Base-by-base conservation (phyloP, 2,329 filamentous ascomycete genomes). In the Aspergillus pseudoviridinutans region DNA sequence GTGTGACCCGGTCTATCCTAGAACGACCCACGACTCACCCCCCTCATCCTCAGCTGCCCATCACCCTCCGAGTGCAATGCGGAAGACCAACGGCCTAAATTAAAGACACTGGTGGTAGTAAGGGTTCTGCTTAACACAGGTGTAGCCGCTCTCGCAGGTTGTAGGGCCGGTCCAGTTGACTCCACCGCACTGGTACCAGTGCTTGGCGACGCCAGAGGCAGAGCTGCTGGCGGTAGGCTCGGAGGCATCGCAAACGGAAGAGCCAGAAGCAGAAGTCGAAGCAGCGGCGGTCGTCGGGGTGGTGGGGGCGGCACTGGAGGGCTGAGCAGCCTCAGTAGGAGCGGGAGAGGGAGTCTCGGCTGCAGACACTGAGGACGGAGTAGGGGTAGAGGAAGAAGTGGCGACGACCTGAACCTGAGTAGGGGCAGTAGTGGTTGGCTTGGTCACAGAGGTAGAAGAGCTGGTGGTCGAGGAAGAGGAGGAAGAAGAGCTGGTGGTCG, bases 71-170 rank as follows among this genome's bases (percentile, higher is more conserved):
- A 12, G 22, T 44, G 41, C 29, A 6, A 25, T 25, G 41, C n/a
- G n/a, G n/a, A 22, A 22, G 22, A 44, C 24, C 24, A 1, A 47
- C 24, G 22, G 14, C 9, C 7, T 24, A 47, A 22, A 12, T 46
- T 22, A 46, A 50, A 74, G 17, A 53, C 75, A 77, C 66, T 77
- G 74, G 55, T 58, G 69, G 62, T 76, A 77, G 61, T 65, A 77
- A n/a, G 67, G 63, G 60, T 75, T 75, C 61, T 69, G 66, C 50
- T 61, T 58, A 10, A 68, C 61, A 61, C 75, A 77, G 27, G 65
- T 73, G 55, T 66, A 69, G 10, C 65, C 65, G 53, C 64, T 63
- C 49, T 59, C 66, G 56, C 74, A 77, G 12, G 56, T 55, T 12
- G 68, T 75, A 12, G 69, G 57, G 9, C 74, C 73, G 12, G 67